A percentile compares a stretch with the other conserved stretches of the same genome.
phyloP scores from a whole-genome alignment of 768 basidiomycete species.

The Fistulinella prunicolor region DNA sequence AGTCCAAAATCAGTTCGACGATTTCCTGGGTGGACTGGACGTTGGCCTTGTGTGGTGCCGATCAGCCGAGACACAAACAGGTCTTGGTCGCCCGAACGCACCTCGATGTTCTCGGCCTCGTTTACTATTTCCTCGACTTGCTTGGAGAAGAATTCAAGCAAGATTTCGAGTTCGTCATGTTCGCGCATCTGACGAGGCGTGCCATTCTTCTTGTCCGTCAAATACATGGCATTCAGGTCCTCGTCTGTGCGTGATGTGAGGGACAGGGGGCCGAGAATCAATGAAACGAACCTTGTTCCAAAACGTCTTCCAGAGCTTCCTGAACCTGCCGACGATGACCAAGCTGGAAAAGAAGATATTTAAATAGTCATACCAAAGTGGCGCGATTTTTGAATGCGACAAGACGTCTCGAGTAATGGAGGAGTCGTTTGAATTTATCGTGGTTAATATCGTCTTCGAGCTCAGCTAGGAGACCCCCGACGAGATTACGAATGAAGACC shows the following conservation, averaged over 20 bases:
- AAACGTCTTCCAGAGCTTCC: slow-evolving; percentile 86
- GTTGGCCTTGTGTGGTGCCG: slow-evolving; percentile 51
- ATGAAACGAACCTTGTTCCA: slow-evolving; percentile 71
- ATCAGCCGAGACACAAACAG: not conserved
- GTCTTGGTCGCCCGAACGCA: slow-evolving; percentile 29
- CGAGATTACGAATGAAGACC: slow-evolving; percentile 88
- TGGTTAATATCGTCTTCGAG: slow-evolving; percentile 95
- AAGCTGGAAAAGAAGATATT: not conserved
- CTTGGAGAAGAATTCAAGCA: slow-evolving; percentile 93
- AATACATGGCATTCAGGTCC: slow-evolving; percentile 93
- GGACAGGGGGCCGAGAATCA: not conserved
- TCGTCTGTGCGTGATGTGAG: slow-evolving; percentile 57
- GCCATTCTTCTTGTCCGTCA: slow-evolving; percentile 77
- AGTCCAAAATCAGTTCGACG: slow-evolving; percentile 92
- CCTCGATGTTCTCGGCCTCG: slow-evolving; percentile 85
- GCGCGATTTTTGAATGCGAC: slow-evolving; percentile 90
- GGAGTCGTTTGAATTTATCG: slow-evolving; percentile 86
- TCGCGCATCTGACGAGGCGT: slow-evolving; percentile 62
- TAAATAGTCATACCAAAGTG: slow-evolving; percentile 52
- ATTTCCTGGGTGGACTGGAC: slow-evolving; percentile 98
- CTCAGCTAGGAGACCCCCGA: slow-evolving; percentile 86
- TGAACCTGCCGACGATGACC: slow-evolving; percentile 56
- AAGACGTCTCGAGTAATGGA: slow-evolving; percentile 89
- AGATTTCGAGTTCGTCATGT: slow-evolving; percentile 89
- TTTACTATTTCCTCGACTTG: slow-evolving; percentile 97